Base-by-base conservation (phyloP, 345 rosid genomes). In the Melaleuca quinquenervia region DNA sequence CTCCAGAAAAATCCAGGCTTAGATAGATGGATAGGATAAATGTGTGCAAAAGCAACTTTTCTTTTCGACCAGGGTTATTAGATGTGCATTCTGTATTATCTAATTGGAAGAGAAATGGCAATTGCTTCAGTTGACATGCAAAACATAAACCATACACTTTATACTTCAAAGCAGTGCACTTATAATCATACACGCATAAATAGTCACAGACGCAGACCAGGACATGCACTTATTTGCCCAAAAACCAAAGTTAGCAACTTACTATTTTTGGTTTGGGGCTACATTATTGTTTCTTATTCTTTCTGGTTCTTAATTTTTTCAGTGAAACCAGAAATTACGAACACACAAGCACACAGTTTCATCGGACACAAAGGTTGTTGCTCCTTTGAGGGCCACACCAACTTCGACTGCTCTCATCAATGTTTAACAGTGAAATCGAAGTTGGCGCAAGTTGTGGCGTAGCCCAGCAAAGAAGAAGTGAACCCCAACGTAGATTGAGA, bases 401-500 rank as follows among this genome's bases (percentile, higher is more conserved):
- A 18, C 24, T 70, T 18, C 21, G 18, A 70, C 48, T 8, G 78
- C 7, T 36, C 13, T 16, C 45, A 10, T 64, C 78, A 64, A 64
- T 45, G 78, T 64, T 32, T 64, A 20, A 32, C 45, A 6, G 84
- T 86, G 62, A 70, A 83, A 27, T 82, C 83, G 82, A 86, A 86
- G 70, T 86, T 83, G 20, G 78, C 50, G 84, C 87, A 86, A 18
- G 85, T 83, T 14, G 87, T 58, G 56, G 74, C 45, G 3, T 56
- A 6, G 82, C 52, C 83, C 44, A 86, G 82, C 85, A 86, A 41
- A 1, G 93, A 87, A 50, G 85, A 76, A 83, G 88, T 89, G 82
- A 91, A 90, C 24, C 92, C 93, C 58, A 91, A 80, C 56, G 83
- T 84, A 16, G 84, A 87, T 84, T 87, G 84, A 15, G 84, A 88